phyloP scores from a whole-genome alignment of 148 eudicot species.

The Camellia japonica region DNA sequence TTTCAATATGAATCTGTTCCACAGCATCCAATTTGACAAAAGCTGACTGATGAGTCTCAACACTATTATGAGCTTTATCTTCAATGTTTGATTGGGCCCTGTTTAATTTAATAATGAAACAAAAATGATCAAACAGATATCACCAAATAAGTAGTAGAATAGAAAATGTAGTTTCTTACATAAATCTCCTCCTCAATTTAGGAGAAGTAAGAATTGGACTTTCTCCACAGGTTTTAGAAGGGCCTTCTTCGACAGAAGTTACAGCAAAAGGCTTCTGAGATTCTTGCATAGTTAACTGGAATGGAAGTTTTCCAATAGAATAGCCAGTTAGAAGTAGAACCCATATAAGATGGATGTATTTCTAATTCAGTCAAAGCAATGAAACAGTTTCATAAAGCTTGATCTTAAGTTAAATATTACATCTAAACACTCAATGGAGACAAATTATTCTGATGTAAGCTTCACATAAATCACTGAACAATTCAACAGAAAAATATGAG shows the following conservation, averaged over 20 bases:
- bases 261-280: conserved; percentile 38
- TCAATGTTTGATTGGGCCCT: conserved; percentile 47
- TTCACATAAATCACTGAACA: not conserved
- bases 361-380: not conserved
- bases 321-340: not conserved
- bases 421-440: not conserved
- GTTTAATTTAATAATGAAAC: conserved; percentile 17
- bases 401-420: not conserved
- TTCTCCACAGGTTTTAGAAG: conserved; percentile 40
- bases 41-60: conserved; percentile 39
- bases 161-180: conserved; percentile 41
- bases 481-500: not conserved
- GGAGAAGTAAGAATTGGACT: conserved; percentile 37
- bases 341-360: not conserved
- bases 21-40: conserved; percentile 71
- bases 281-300: conserved; percentile 23
- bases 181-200: conserved; percentile 75
- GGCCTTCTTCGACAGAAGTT: conserved; percentile 35
- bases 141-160: not conserved
- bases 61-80: conserved; percentile 40
- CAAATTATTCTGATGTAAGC: not conserved
- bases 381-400: not conserved
- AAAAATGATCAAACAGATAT: conserved; percentile 2
- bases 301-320: conserved; percentile 20
- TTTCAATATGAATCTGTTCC: conserved; percentile 62